Percentiles rank a stretch among this genome's conserved stretches.
Conservation (phyloP, 2,329 filamentous ascomycete species). For the Apiospora hydei region DNA sequence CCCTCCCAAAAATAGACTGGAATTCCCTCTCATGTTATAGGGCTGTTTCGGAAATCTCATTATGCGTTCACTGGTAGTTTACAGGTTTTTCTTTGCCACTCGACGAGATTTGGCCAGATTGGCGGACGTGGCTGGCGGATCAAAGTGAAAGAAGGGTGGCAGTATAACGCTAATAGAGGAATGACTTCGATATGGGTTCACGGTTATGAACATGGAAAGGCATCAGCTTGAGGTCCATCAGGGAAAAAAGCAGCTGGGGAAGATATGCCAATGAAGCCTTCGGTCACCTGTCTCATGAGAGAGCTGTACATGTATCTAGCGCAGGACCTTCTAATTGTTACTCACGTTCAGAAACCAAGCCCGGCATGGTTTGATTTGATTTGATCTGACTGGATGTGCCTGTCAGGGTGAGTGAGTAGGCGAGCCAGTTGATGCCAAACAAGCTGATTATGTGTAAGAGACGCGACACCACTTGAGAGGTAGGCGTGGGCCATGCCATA, state of each 20-base stretch:
- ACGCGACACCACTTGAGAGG: too few relatives aligned
- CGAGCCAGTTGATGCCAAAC: neutral
- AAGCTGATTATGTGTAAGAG: neutral
- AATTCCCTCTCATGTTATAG: slow-evolving; percentile 40
- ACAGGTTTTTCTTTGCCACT: slow-evolving; percentile 36
- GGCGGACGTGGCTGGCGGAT: slow-evolving; percentile 3
- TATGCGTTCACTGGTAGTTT: slow-evolving; percentile 45
- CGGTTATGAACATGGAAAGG: slow-evolving; percentile 21
- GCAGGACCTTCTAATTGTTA: slow-evolving; percentile 23
- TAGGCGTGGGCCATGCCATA: neutral
- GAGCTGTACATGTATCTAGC: slow-evolving; percentile 24
- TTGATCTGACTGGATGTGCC: neutral
- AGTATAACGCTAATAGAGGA: slow-evolving; percentile 22
- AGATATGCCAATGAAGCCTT: slow-evolving; percentile 17
- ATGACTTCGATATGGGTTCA: slow-evolving; percentile 16
- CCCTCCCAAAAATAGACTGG: slow-evolving; percentile 42
- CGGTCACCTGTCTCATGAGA: neutral
- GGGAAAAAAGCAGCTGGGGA: neutral
- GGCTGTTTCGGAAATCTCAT: slow-evolving; percentile 42
- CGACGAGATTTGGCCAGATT: slow-evolving; percentile 15
- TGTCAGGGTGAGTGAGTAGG: too few relatives aligned
- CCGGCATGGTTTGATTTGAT: neutral
- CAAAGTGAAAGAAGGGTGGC: slow-evolving; percentile 15
- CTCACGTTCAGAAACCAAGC: slow-evolving; percentile 12
- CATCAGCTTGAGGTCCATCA: neutral